phyloP scores from a whole-genome alignment of 495 filamentous ascomycete species.

The Darksidea phi region DNA sequence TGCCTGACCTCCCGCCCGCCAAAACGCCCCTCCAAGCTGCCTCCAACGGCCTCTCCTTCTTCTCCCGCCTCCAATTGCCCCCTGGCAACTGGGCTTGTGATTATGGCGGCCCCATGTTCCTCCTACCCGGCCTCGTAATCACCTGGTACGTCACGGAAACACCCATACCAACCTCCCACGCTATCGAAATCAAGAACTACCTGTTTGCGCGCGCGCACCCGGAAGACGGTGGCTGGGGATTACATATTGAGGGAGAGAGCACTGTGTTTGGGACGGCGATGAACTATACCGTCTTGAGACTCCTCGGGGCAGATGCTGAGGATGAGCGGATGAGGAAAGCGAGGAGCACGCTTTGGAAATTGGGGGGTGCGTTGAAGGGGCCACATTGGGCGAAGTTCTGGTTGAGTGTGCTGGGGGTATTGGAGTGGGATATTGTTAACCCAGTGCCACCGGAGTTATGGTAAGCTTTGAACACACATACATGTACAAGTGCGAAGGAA shows the following conservation, averaged over 20 bases:
- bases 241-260: slow-evolving; percentile 95
- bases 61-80: slow-evolving; percentile 81
- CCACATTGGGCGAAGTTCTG: slow-evolving; percentile 97
- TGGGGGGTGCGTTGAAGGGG: slow-evolving; percentile 79
- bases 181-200: slow-evolving; percentile 90
- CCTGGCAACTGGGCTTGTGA: slow-evolving; percentile 95
- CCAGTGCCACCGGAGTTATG: slow-evolving; percentile 91
- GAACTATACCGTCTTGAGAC: slow-evolving; percentile 81
- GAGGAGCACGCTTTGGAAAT: slow-evolving; percentile 72
- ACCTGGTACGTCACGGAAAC: slow-evolving; percentile 91
- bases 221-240: slow-evolving; percentile 91
- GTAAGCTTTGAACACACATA: slow-evolving; percentile 44
- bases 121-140: slow-evolving; percentile 80
- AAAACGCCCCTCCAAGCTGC: slow-evolving; percentile 73
- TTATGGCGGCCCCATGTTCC: slow-evolving; percentile 88
- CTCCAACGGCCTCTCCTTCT: slow-evolving; percentile 83
- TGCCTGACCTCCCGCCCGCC: slow-evolving; percentile 67
- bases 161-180: slow-evolving; percentile 74
- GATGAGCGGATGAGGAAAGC: slow-evolving; percentile 86
- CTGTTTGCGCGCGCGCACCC: slow-evolving; percentile 83
- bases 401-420: slow-evolving; percentile 79
- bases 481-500: neutral
- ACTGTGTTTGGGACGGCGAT: slow-evolving; percentile 85
- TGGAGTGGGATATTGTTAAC: slow-evolving; percentile 89
- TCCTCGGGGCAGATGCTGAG: slow-evolving; percentile 87